phyloP scores from a whole-genome alignment of 768 basidiomycete species.

The Xerocomus spinulosus region DNA sequence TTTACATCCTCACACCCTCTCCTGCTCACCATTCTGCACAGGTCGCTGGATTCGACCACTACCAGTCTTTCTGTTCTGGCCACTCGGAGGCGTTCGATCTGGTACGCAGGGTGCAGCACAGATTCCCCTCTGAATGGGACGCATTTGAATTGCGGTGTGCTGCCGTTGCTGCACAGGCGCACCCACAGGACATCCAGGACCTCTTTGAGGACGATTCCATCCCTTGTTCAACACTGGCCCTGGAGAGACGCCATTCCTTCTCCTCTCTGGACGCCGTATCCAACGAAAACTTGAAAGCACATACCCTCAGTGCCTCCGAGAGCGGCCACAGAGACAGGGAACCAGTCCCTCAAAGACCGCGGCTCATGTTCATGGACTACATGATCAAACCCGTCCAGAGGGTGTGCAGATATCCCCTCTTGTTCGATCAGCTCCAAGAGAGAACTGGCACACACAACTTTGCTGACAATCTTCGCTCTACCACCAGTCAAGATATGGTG shows the following conservation, averaged over 20 bases:
- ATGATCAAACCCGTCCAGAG: conserved; percentile 97
- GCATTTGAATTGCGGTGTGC: conserved; percentile 79
- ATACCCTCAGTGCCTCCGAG: conserved; percentile 26
- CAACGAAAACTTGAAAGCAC: conserved; percentile 31
- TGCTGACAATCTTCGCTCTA: not conserved
- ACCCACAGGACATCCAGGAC: conserved; percentile 12
- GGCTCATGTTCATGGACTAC: conserved; percentile 75
- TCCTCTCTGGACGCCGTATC: conserved; percentile 47
- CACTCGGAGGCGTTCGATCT: conserved; percentile 80
- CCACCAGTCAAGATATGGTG: conserved; percentile 12
- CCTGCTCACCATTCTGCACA: conserved; percentile 28
- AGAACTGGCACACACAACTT: conserved; percentile 3
- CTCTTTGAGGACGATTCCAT: conserved; percentile 3
- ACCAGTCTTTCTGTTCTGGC: conserved; percentile 83
- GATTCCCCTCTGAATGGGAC: conserved; percentile 72
- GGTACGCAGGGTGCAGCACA: conserved; percentile 60
- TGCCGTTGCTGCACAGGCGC: conserved; percentile 41
- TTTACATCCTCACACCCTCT: not conserved
- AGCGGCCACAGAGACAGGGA: conserved; percentile 29
- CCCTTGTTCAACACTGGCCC: conserved; percentile 4
- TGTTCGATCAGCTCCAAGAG: conserved; percentile 66
- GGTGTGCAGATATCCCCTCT: conserved; percentile 91
- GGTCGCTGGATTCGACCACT: conserved; percentile 72
- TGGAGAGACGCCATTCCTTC: conserved; percentile 41
- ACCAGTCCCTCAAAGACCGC: conserved; percentile 29